Conservation (phyloP, 208 protist species). For the Trypanosoma cruzi region DNA sequence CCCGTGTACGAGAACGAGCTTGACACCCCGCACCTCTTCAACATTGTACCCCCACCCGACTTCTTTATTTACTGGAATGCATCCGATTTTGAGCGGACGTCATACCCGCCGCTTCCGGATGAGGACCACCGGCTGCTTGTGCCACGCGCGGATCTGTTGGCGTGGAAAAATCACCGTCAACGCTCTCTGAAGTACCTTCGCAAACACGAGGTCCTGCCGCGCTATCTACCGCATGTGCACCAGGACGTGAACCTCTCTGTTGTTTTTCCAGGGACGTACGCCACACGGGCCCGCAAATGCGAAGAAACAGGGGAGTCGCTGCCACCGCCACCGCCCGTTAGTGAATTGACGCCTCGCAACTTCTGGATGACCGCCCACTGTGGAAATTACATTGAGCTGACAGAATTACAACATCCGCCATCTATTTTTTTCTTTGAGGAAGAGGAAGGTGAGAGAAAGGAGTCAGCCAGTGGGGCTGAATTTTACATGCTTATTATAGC, state of each 20-base stretch:
- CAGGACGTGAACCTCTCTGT: conserved; percentile 88
- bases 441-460: conserved; percentile 10
- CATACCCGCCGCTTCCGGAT: conserved; percentile 66
- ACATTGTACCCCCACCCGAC: conserved; percentile 81
- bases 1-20: conserved; percentile 90
- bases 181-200: conserved; percentile 63
- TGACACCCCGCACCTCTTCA: conserved; percentile 87
- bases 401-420: conserved; percentile 83
- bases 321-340: conserved; percentile 54
- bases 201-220: conserved; percentile 84
- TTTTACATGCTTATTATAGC: conserved; percentile 86
- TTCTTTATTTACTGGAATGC: conserved; percentile 93
- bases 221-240: conserved; percentile 66
- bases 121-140: conserved; percentile 77
- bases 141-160: conserved; percentile 33
- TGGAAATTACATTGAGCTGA: conserved; percentile 91
- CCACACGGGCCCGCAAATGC: conserved; percentile 48
- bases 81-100: conserved; percentile 79
- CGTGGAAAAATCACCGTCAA: conserved; percentile 63
- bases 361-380: conserved; percentile 93
- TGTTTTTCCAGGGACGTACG: conserved; percentile 75
- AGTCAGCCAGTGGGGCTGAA: background rate
- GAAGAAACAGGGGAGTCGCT: conserved; percentile 60
- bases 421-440: conserved; percentile 76
- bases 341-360: conserved; percentile 58